These are phyloP conservation scores for Scenedesmus sp. DNA, from an alignment of 163 green algal genomes.

Conservation along the genomic window DNA sequence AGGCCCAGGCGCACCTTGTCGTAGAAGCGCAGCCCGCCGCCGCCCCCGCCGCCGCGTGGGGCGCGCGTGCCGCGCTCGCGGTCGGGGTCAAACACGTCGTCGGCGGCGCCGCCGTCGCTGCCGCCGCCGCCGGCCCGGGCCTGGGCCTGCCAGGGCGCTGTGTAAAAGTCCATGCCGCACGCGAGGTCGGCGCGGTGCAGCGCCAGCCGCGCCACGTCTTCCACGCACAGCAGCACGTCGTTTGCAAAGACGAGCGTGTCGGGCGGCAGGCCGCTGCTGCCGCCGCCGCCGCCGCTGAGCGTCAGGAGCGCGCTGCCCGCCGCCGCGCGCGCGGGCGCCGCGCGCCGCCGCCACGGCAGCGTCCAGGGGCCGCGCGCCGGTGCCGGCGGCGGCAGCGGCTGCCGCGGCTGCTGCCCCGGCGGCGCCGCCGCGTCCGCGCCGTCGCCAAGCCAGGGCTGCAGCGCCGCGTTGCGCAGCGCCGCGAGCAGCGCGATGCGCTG, in stretches of 20 bases:
- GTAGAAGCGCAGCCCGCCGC: conserved; percentile 27
- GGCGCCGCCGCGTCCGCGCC: not conserved
- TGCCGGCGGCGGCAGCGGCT: not conserved
- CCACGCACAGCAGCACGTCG: conserved; percentile 72
- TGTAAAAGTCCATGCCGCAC: conserved; percentile 75
- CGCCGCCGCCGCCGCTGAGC: too few species aligned
- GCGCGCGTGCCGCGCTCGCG: conserved; percentile 2
- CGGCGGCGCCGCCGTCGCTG: not conserved
- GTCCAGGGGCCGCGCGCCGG: too few species aligned
- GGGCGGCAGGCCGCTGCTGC: conserved; percentile 21
- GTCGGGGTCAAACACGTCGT: conserved; percentile 11
- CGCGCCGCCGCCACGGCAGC: not conserved
- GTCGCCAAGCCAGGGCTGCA: conserved; percentile 56
- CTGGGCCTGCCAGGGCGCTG: conserved; percentile 16
- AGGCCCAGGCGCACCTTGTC: conserved; percentile 33
- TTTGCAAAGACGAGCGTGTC: conserved; percentile 70
- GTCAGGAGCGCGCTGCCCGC: not conserved
- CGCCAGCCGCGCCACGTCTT: conserved; percentile 62
- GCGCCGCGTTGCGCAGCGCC: conserved; percentile 55
- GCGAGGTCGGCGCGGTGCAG: conserved; percentile 65
- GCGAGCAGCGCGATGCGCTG: conserved; percentile 70
- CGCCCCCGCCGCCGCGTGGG: not conserved
- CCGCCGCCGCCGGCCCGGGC: not conserved
- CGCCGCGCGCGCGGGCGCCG: not conserved
- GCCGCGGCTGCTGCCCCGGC: too few species aligned